These are phyloP conservation scores for Gastrolobium villosum DNA, from an alignment of 306 rosid species.

Conservation along the genomic window DNA sequence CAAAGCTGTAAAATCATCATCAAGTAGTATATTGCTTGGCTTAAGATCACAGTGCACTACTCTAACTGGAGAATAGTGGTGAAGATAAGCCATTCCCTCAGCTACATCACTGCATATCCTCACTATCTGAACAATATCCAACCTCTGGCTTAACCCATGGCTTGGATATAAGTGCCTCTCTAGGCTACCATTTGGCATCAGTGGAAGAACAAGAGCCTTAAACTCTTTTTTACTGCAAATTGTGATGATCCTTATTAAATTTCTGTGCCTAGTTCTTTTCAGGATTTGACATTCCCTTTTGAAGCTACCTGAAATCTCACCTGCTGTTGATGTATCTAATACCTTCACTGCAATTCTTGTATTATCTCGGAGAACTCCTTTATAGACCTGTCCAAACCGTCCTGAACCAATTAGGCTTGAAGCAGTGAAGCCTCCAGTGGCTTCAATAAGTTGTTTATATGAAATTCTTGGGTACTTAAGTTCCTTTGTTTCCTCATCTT, in stretches of 20 bases:
- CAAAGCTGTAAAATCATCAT: conserved; percentile 73
- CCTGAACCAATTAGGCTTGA: conserved; percentile 76
- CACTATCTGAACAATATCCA: conserved; percentile 69
- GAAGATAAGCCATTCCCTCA: conserved; percentile 79
- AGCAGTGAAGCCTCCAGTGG: conserved; percentile 76
- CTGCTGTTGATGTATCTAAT: conserved; percentile 56
- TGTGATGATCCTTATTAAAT: conserved; percentile 78
- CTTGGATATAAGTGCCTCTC: conserved; percentile 74
- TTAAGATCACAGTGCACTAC: conserved; percentile 77
- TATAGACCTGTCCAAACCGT: conserved; percentile 72
- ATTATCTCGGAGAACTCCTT: conserved; percentile 71
- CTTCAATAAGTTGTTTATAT: conserved; percentile 65
- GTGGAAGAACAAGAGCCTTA: conserved; percentile 83
- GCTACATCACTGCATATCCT: conserved; percentile 77
- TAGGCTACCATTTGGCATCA: conserved; percentile 80
- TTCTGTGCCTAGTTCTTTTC: conserved; percentile 70
- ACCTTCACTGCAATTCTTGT: conserved; percentile 78
- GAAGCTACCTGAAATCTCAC: conserved; percentile 65
- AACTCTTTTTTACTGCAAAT: conserved; percentile 73
- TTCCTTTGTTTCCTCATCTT: conserved; percentile 59
- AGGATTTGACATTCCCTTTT: conserved; percentile 73
- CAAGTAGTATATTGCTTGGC: conserved; percentile 54
- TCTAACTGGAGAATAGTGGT: conserved; percentile 74
- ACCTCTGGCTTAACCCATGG: conserved; percentile 51
- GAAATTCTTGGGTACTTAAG: conserved; percentile 76